Evolutionary conservation across 2,329 filamentous ascomycete genomes (phyloP).

Genomic region (Ophiostoma himal-ulmi): DNA sequence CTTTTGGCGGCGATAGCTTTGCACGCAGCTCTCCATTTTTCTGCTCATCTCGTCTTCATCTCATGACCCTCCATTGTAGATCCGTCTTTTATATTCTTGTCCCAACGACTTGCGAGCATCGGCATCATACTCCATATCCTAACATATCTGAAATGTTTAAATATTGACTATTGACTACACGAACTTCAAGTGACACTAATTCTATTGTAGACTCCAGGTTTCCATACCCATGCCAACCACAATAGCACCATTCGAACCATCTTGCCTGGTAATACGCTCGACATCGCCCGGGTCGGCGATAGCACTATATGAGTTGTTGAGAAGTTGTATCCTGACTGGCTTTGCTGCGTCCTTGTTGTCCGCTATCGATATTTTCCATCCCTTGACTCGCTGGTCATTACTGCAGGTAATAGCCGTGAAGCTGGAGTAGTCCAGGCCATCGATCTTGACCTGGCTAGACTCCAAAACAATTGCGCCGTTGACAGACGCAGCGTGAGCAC

Average conservation of each 20-base stretch:
- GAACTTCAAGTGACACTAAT: not conserved
- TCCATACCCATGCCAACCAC: slow-evolving; percentile 46
- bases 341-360: too few species aligned
- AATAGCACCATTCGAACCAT: slow-evolving; percentile 28
- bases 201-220: slow-evolving; percentile 34
- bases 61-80: not conserved
- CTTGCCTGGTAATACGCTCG: slow-evolving; percentile 33
- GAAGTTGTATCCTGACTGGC: slow-evolving; percentile 34
- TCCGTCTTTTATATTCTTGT: not conserved
- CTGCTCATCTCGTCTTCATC: not conserved
- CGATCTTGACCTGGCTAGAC: not conserved
- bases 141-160: not conserved
- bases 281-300: slow-evolving; percentile 55
- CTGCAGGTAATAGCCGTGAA: slow-evolving; percentile 36
- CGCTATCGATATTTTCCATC: slow-evolving; percentile 41
- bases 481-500: slow-evolving; percentile 66
- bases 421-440: not conserved
- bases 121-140: not conserved
- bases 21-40: not conserved
- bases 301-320: slow-evolving; percentile 51
- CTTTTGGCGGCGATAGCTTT: not conserved
- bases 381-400: slow-evolving; percentile 57
- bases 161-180: not conserved
- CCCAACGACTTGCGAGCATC: not conserved
- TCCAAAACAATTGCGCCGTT: slow-evolving; percentile 48